Evolutionary conservation across 805 yeast genomes (phyloP).

Genomic region (Hanseniaspora hatyaiensis): DNA sequence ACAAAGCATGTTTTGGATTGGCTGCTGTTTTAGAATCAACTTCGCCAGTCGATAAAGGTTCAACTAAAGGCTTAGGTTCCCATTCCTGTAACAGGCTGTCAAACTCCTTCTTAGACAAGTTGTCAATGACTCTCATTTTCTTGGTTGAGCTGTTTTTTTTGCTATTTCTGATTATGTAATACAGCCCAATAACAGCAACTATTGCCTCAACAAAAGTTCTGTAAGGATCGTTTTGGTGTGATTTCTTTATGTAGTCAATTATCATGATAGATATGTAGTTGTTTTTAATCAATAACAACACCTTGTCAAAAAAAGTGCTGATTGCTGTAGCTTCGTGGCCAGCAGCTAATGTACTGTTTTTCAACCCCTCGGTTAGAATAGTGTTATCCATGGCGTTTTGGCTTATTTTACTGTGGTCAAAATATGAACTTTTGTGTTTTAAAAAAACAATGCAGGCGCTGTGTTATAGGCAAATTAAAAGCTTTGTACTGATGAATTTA

Average conservation of each 20-base stretch:
- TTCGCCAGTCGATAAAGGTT: slow-evolving; percentile 30
- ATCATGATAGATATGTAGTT: slow-evolving; percentile 22
- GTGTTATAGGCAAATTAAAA: too few relatives aligned
- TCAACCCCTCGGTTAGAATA: background rate
- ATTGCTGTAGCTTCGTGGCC: background rate
- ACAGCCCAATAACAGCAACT: slow-evolving; percentile 66
- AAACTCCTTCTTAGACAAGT: slow-evolving; percentile 49
- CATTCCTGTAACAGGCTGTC: slow-evolving; percentile 81
- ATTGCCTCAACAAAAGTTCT: slow-evolving; percentile 72
- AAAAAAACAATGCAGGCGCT: too few relatives aligned
- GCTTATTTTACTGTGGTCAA: too few relatives aligned
- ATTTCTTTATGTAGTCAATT: slow-evolving; percentile 63
- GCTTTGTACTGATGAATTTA: too few relatives aligned
- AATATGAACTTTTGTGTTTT: too few relatives aligned
- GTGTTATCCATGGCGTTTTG: background rate
- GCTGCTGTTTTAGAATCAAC: background rate
- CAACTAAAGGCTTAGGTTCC: slow-evolving; percentile 78
- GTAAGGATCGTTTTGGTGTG: slow-evolving; percentile 88
- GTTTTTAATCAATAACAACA: background rate
- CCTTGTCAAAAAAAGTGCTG: background rate
- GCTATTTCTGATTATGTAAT: slow-evolving; percentile 63
- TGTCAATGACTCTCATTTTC: slow-evolving; percentile 22
- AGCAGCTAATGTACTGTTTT: background rate
- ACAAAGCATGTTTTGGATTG: background rate
- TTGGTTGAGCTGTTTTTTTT: slow-evolving; percentile 60